Percentiles rank a stretch among this genome's conserved stretches.
Evolutionary conservation across 768 basidiomycete genomes (phyloP).

Genomic region (Naganishia friedmannii): DNA sequence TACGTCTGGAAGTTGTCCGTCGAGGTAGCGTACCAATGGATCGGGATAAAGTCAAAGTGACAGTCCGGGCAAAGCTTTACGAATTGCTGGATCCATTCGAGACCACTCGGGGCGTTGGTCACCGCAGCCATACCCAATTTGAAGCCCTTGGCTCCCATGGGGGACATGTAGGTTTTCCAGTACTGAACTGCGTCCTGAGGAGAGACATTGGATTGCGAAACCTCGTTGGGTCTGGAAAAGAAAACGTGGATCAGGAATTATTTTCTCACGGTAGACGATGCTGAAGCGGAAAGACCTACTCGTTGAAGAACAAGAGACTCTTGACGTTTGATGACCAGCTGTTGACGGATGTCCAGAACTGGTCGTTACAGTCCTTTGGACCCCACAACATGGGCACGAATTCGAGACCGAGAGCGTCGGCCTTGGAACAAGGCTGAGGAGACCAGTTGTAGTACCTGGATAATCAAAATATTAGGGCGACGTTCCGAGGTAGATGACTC

Average conservation of each 20-base stretch:
- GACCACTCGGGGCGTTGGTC: constrained; percentile 62
- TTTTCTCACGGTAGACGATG: too few relatives aligned
- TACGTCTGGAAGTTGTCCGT: constrained; percentile 57
- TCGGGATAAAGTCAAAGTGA: constrained; percentile 57
- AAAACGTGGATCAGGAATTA: too few relatives aligned
- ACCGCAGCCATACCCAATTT: constrained; percentile 64
- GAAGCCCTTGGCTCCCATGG: constrained; percentile 62
- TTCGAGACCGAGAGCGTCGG: constrained; percentile 57
- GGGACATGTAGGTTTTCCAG: constrained; percentile 65
- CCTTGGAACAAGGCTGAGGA: constrained; percentile 55
- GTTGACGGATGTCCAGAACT: constrained; percentile 57
- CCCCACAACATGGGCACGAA: constrained; percentile 73
- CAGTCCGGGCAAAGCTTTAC: constrained; percentile 21
- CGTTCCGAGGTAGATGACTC: not conserved
- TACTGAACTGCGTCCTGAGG: constrained; percentile 58
- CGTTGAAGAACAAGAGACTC: constrained; percentile 66
- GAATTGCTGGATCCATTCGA: constrained; percentile 60
- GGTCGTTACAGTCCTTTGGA: constrained; percentile 55
- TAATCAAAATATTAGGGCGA: not conserved
- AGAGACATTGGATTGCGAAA: constrained; percentile 62
- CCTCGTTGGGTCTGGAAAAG: constrained; percentile 64
- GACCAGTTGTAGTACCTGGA: constrained; percentile 57
- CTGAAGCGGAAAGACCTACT: constrained; percentile 57
- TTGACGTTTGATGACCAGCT: constrained; percentile 57
- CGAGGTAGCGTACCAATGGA: constrained; percentile 69